phyloP scores from a whole-genome alignment of 2,329 filamentous ascomycete species.

The Clonostachys sp. region DNA sequence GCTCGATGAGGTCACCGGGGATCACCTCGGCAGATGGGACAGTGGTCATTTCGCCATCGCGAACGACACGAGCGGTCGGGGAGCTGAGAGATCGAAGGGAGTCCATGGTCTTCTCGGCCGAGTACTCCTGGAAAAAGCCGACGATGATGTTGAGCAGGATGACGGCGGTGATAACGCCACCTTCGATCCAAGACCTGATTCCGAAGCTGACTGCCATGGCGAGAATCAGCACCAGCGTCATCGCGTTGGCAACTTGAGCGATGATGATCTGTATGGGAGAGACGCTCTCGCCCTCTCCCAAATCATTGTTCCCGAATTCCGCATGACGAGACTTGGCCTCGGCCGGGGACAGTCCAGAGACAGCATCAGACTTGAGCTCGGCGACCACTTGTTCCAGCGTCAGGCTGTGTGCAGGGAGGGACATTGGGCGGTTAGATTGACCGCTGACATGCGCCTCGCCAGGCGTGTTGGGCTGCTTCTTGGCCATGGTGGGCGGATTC shows the following conservation, averaged over 20 bases:
- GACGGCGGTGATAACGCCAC: constrained; percentile 45
- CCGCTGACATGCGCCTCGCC: constrained; percentile 18
- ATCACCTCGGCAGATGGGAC: constrained; percentile 35
- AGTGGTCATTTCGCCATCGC: constrained; percentile 23
- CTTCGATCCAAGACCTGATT: constrained; percentile 48
- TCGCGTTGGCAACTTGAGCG: constrained; percentile 54
- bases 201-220: constrained; percentile 52
- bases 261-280: constrained; percentile 52
- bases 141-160: constrained; percentile 48
- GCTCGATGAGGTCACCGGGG: constrained; percentile 47
- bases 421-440: constrained; percentile 44
- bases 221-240: constrained; percentile 55
- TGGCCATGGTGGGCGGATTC: too few species aligned
- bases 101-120: constrained; percentile 35
- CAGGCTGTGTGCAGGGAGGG: constrained; percentile 59
- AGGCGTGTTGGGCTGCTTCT: not conserved
- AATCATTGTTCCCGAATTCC: constrained; percentile 52
- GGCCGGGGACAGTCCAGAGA: constrained; percentile 44
- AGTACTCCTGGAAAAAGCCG: constrained; percentile 36
- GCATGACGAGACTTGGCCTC: constrained; percentile 45
- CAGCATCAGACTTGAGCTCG: constrained; percentile 47
- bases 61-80: constrained; percentile 29
- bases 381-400: constrained; percentile 39
- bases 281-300: constrained; percentile 39
- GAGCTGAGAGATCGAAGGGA: constrained; percentile 26